Evolutionary conservation across 2,329 filamentous ascomycete genomes (phyloP), one percentile per base, ranked within the genome.

Genomic region (Phialophora verrucosa): DNA sequence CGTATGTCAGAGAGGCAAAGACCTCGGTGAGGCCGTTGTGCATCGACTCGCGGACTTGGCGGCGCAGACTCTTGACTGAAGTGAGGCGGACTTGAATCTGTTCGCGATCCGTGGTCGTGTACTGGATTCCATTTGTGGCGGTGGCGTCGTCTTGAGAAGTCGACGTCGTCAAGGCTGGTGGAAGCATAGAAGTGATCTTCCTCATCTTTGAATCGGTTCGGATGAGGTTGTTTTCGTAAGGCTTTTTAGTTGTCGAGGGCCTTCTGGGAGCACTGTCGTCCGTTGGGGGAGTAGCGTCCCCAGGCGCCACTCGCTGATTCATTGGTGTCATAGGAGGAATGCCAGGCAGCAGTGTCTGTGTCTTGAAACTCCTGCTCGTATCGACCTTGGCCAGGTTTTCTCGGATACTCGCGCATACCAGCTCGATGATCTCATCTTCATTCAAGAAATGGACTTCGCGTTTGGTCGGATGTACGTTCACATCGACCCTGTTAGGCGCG

Each of bases 401-500:
- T 60, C 91, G 87, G 25, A 99, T 90, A 61, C 91, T 87, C 67
- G 89, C 87, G 79, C 93, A 97, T 4, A 99, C 88, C 14, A 87
- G 85, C 70, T 95, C 91, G 55, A 95, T 90, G 54, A 99, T 96
- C 73, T 99, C 95, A 70, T 99, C 95, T 76, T 99, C 95, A 68
- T 98, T 97, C 25, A 99, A 83, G 73, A 99, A 98, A 74, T 98
- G 95, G 23, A 99, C 95, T 76, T 99, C 94, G 59, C 92, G 86
- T 78, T 99, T 99, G 0, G 95, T 99, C 0, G 95, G 95, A 77
- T 99, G 95, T 0, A 99, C 91, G 73, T 99, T 99, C 75, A 99
- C 96, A 77, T 99, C 95, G 3, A 99, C 92, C 61, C 94, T 85
- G 29, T 90, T 88, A 1, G 95, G 94, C 72, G 98, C 93, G 64